Evolutionary conservation across 179 eudicot species (phyloP), one percentile per base, ranked within the genome.

Genomic region (Pouteria campechiana): DNA sequence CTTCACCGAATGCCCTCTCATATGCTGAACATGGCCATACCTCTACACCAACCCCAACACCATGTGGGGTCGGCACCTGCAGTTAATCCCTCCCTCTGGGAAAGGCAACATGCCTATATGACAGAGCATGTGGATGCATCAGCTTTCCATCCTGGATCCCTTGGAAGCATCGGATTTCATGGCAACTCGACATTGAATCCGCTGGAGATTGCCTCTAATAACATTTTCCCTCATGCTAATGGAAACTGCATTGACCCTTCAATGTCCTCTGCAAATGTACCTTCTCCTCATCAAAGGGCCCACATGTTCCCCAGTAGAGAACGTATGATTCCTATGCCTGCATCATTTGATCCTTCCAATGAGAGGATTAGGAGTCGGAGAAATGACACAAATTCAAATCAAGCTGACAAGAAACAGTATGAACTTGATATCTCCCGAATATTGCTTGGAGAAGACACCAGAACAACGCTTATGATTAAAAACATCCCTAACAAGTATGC

Each of bases 401-500:
- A 76, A 52, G 62, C 70, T 57, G 78, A 81, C 39, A 77, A 65
- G 69, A 70, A 71, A 50, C 72, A 77, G 46, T 81, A 67, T 63
- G 90, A 81, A 64, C 90, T 81, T 38, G 76, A 81, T 43, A 52
- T 81, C 58, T 76, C 76, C 9, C 79, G 90, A 21, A 75, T 81
- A 36, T 46, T 68, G 60, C 54, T 70, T 28, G 77, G 81, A 46
- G 84, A 73, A 23, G 84, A 81, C 52, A 47, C 8, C 37, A 69
- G 84, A 17, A 77, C 90, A 8, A 81, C 84, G 14, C 51, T 81
- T 39, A 81, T 81, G 85, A 74, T 81, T n/a, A 81, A 77, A 58
- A 81, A 81, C 46, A 81, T 81, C 55, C 90, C 90, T 21, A 81
- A 81, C 72, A 81, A 81, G 90, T 81, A 74, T 36, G 72, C 18